Percentiles rank a stretch among this genome's conserved stretches.
These are phyloP conservation scores for Salix viminalis DNA, from an alignment of 345 rosid genomes.

Conservation along the genomic window DNA sequence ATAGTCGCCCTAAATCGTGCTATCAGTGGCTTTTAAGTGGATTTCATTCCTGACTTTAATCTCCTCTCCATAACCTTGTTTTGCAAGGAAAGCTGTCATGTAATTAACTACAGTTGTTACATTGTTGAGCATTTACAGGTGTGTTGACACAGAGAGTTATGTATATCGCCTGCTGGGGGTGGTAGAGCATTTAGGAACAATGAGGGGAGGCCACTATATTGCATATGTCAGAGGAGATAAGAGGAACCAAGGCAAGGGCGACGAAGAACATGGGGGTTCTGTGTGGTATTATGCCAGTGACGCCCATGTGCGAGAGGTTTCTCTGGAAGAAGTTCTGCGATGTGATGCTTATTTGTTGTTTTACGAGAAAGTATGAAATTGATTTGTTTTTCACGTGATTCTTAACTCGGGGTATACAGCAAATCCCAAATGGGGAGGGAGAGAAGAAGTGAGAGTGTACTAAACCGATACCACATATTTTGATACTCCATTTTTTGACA, in stretches of 20 bases:
- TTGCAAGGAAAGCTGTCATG: not conserved
- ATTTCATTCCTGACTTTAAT: not conserved
- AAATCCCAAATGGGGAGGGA: constrained; percentile 11
- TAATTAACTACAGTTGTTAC: not conserved
- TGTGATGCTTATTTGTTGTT: constrained; percentile 89
- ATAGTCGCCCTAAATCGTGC: not conserved
- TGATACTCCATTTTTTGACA: constrained; percentile 24
- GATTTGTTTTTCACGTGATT: constrained; percentile 4
- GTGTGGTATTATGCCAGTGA: constrained; percentile 77
- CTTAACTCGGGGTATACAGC: constrained; percentile 17
- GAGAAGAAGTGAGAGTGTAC: constrained; percentile 36
- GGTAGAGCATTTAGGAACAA: constrained; percentile 87
- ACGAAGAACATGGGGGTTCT: constrained; percentile 24
- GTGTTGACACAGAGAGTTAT: constrained; percentile 29
- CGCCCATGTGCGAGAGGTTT: constrained; percentile 59
- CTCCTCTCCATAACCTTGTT: not conserved
- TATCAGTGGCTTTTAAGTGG: not conserved
- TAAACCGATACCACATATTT: constrained; percentile 17
- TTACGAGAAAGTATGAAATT: constrained; percentile 51
- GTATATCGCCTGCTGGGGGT: constrained; percentile 64
- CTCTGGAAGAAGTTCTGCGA: constrained; percentile 69
- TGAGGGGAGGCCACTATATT: constrained; percentile 94
- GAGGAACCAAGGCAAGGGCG: constrained; percentile 30
- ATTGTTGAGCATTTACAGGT: constrained; percentile 32
- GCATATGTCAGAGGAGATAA: constrained; percentile 67